Conservation (phyloP, 345 rosid genomes). For the Angophora floribunda region DNA sequence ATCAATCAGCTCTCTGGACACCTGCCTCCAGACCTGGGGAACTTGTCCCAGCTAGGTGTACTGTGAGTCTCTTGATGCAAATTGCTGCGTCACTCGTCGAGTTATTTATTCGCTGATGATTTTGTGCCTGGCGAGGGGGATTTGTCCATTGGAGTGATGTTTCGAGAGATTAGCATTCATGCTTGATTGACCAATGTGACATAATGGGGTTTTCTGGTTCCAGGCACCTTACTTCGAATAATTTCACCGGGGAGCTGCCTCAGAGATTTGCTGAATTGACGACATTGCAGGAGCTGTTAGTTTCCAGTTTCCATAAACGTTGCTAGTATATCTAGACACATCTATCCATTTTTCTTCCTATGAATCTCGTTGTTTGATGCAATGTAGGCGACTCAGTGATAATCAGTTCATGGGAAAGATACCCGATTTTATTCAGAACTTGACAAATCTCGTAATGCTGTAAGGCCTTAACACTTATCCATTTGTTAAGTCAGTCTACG, state of each 20-base stretch:
- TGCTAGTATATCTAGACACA: not conserved
- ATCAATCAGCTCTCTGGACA: not conserved
- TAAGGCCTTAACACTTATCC: not conserved
- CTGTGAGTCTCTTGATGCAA: not conserved
- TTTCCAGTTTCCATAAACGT: not conserved
- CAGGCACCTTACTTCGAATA: slow-evolving; percentile 40
- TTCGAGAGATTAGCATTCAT: not conserved
- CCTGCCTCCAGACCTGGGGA: not conserved
- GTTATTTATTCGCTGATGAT: not conserved
- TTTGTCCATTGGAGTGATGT: not conserved
- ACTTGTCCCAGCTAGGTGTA: not conserved
- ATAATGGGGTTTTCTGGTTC: not conserved
- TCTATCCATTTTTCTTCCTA: not conserved
- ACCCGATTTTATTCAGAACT: not conserved
- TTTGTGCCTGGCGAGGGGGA: not conserved
- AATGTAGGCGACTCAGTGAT: not conserved
- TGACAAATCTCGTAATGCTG: not conserved
- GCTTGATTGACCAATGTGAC: not conserved
- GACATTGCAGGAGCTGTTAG: slow-evolving; percentile 39
- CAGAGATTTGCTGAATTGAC: slow-evolving; percentile 32
- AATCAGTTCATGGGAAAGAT: slow-evolving; percentile 1
- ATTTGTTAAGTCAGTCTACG: not conserved
- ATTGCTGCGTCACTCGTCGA: not conserved
- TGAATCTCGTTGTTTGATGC: not conserved
- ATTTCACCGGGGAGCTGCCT: slow-evolving; percentile 42